These are phyloP conservation scores for Kwoniella heveanensis DNA, from an alignment of 768 basidiomycete genomes.

Conservation along the genomic window DNA sequence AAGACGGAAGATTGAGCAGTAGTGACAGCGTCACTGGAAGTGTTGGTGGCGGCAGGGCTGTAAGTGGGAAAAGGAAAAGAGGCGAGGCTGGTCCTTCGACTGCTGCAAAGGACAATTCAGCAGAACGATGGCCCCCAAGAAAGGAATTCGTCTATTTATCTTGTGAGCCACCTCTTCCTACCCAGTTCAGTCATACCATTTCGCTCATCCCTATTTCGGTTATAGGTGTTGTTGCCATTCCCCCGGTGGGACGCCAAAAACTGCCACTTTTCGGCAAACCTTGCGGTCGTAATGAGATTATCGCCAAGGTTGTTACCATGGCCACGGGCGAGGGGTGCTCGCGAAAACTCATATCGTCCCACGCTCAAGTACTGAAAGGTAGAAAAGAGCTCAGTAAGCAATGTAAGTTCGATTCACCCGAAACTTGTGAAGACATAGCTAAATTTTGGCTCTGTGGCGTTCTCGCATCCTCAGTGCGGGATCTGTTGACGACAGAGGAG, in stretches of 20 bases:
- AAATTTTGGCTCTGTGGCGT: no score
- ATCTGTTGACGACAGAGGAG: slow-evolving; percentile 18
- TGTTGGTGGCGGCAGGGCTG: no score
- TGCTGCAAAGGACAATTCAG: neutral
- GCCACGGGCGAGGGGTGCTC: slow-evolving; percentile 45
- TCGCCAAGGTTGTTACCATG: slow-evolving; percentile 51
- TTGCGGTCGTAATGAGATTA: slow-evolving; percentile 56
- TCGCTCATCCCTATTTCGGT: neutral
- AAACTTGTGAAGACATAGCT: no score
- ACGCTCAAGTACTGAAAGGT: slow-evolving; percentile 55
- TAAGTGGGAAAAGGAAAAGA: neutral
- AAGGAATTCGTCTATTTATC: slow-evolving; percentile 18
- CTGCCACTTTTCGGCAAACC: slow-evolving; percentile 51
- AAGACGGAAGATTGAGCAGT: slow-evolving; percentile 4
- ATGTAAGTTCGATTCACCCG: slow-evolving; percentile 7
- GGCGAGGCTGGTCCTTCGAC: neutral
- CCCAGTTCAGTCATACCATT: no score
- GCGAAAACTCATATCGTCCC: slow-evolving; percentile 56
- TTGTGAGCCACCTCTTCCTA: slow-evolving; percentile 4
- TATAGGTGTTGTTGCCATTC: slow-evolving; percentile 24
- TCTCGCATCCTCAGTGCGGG: slow-evolving; percentile 8
- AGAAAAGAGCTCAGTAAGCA: slow-evolving; percentile 32
- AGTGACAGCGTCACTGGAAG: slow-evolving; percentile 7
- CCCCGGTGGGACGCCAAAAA: slow-evolving; percentile 51
- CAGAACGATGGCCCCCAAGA: slow-evolving; percentile 16